phyloP scores from a whole-genome alignment of 768 basidiomycete species.

The Rhizopogon vulgaris region DNA sequence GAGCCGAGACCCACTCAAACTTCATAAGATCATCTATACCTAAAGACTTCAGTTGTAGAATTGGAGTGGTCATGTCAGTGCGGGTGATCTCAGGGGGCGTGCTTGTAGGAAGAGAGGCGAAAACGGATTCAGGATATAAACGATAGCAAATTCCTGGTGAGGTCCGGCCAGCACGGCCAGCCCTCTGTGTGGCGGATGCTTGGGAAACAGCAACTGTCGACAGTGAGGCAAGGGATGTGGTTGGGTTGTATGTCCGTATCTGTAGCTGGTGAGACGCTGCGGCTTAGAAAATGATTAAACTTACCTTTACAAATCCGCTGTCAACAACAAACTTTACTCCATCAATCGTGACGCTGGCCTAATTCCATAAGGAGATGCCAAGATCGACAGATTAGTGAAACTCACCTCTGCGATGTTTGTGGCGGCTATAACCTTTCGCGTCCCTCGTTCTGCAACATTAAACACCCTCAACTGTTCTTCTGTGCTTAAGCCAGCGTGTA shows the following conservation, averaged over 20 bases:
- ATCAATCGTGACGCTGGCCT: conserved; percentile 97
- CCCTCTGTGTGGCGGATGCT: conserved; percentile 88
- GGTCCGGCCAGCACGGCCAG: conserved; percentile 93
- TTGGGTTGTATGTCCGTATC: conserved; percentile 89
- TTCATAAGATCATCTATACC: conserved; percentile 94
- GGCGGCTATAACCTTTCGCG: conserved; percentile 83
- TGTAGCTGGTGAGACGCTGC: conserved; percentile 21
- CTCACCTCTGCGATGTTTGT: conserved; percentile 94
- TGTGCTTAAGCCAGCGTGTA: conserved; percentile 85
- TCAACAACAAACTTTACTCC: conserved; percentile 93
- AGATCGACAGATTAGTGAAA: not conserved
- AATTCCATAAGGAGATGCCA: not conserved
- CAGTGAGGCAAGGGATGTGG: conserved; percentile 78
- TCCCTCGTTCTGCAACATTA: conserved; percentile 64
- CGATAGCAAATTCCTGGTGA: conserved; percentile 90
- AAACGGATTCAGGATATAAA: conserved; percentile 66
- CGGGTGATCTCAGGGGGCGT: conserved; percentile 90
- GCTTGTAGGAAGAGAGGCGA: conserved; percentile 54
- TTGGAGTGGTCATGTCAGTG: conserved; percentile 84
- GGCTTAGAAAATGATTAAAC: conserved; percentile 5
- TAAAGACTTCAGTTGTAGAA: conserved; percentile 89
- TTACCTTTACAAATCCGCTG: conserved; percentile 90
- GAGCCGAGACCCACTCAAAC: conserved; percentile 91
- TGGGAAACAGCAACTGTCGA: conserved; percentile 77
- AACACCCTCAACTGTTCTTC: conserved; percentile 89